Evolutionary conservation across 164 flowering plant genomes (phyloP).

Genomic region (Chimonanthus praecox): DNA sequence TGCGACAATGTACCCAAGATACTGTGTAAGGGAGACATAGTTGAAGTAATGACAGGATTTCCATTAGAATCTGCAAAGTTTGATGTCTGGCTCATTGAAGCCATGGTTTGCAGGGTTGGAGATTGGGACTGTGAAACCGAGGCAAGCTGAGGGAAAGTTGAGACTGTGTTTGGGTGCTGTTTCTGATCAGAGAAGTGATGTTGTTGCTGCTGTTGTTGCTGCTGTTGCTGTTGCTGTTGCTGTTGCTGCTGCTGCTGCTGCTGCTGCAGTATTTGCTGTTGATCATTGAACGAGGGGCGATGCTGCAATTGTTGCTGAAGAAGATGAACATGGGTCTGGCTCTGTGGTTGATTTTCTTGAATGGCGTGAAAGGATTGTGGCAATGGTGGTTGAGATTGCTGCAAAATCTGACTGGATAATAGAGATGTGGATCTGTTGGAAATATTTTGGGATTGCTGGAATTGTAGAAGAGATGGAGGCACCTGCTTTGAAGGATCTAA

Average conservation of each 20-base stretch:
- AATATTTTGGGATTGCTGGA: conserved; percentile 53
- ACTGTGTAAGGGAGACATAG: conserved; percentile 63
- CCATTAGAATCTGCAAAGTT: conserved; percentile 55
- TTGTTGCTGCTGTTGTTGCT: conserved; percentile 7
- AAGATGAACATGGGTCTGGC: conserved; percentile 28
- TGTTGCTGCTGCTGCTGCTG: conserved; percentile 5
- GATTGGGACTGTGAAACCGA: conserved; percentile 50
- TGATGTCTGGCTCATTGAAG: conserved; percentile 55
- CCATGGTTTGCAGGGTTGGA: conserved; percentile 39
- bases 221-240: conserved; percentile 19
- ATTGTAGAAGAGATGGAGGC: conserved; percentile 50
- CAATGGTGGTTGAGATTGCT: conserved; percentile 50
- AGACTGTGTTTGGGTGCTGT: conserved; percentile 23
- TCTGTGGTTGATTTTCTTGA: conserved; percentile 38
- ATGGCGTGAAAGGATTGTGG: conserved; percentile 37
- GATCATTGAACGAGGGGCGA: conserved; percentile 21
- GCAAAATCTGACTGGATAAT: conserved; percentile 56
- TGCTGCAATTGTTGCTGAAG: conserved; percentile 38
- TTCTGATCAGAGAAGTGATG: not conserved
- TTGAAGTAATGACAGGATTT: conserved; percentile 36
- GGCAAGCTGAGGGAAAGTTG: conserved; percentile 46
- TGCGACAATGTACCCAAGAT: conserved; percentile 61
- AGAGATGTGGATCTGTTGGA: conserved; percentile 36
- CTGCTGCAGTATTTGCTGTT: conserved; percentile 10
- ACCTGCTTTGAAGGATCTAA: conserved; percentile 53